phyloP scores from a whole-genome alignment of 345 rosid species.

The Eucalyptus erythrocorys region DNA sequence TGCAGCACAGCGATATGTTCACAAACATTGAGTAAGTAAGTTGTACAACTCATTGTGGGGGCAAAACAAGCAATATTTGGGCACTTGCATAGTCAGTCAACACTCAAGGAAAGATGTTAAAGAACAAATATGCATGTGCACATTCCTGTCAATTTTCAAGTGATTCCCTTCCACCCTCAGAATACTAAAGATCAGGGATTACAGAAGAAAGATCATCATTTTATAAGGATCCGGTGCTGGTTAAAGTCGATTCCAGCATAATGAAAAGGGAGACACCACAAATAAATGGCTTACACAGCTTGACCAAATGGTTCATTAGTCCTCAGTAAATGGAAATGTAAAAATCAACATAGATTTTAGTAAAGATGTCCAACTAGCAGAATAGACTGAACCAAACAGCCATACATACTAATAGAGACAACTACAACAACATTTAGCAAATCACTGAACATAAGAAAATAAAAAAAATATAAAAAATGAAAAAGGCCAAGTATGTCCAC shows the following conservation, averaged over 20 bases:
- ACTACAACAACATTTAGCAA: not conserved
- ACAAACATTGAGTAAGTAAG: not conserved
- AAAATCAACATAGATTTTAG: not conserved
- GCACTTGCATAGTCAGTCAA: not conserved
- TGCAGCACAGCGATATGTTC: not conserved
- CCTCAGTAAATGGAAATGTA: not conserved
- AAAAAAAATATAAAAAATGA: not conserved
- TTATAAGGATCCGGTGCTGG: not conserved
- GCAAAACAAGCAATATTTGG: not conserved
- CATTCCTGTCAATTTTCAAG: not conserved
- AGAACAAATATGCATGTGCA: not conserved
- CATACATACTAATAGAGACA: not conserved
- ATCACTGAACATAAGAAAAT: not conserved
- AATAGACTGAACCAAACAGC: not conserved
- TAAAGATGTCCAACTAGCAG: not conserved
- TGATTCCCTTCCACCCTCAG: not conserved
- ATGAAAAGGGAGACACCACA: not conserved
- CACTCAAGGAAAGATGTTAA: not conserved
- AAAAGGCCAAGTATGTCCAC: not conserved
- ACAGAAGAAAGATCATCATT: not conserved
- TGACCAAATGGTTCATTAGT: not conserved
- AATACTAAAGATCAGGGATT: not conserved
- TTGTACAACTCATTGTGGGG: accelerated
- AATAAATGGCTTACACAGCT: not conserved
- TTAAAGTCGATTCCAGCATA: not conserved